phyloP scores from a whole-genome alignment of 495 filamentous ascomycete genomes.

The Sporormia fimetaria region DNA sequence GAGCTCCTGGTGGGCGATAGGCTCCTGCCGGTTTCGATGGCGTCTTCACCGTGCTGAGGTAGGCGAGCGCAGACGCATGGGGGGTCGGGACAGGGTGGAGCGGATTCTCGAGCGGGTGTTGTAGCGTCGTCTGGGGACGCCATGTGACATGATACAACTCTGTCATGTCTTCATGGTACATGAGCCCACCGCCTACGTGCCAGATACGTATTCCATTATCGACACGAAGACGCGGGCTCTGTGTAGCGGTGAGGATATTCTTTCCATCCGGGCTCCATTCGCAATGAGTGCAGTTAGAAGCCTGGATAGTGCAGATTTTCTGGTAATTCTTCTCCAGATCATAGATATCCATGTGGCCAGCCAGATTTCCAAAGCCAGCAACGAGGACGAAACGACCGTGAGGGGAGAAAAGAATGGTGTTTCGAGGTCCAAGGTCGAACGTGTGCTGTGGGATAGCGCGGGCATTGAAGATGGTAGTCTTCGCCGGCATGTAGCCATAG shows the following conservation, averaged over 20 bases:
- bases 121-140: slow-evolving; percentile 58
- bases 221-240: slow-evolving; percentile 83
- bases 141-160: slow-evolving; percentile 90
- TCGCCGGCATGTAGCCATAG: slow-evolving; percentile 96
- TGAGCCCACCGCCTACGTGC: slow-evolving; percentile 79
- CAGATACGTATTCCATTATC: slow-evolving; percentile 94
- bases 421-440: slow-evolving; percentile 77
- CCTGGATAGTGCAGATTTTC: slow-evolving; percentile 90
- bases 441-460: slow-evolving; percentile 67
- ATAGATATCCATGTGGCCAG: slow-evolving; percentile 95
- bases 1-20: slow-evolving; percentile 92
- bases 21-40: slow-evolving; percentile 91
- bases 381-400: slow-evolving; percentile 86
- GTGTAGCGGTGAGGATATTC: slow-evolving; percentile 91
- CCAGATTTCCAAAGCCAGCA: slow-evolving; percentile 93
- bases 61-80: slow-evolving; percentile 72
- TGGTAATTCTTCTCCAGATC: slow-evolving; percentile 82
- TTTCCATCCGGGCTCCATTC: slow-evolving; percentile 93
- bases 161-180: slow-evolving; percentile 89
- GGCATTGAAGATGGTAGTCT: slow-evolving; percentile 91
- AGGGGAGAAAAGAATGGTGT: slow-evolving; percentile 91
- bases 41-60: slow-evolving; percentile 75
- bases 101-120: slow-evolving; percentile 56
- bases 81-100: slow-evolving; percentile 67
- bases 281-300: slow-evolving; percentile 88